phyloP scores from a whole-genome alignment of 352 stramenopile species.

The Pythium phragmitis region DNA sequence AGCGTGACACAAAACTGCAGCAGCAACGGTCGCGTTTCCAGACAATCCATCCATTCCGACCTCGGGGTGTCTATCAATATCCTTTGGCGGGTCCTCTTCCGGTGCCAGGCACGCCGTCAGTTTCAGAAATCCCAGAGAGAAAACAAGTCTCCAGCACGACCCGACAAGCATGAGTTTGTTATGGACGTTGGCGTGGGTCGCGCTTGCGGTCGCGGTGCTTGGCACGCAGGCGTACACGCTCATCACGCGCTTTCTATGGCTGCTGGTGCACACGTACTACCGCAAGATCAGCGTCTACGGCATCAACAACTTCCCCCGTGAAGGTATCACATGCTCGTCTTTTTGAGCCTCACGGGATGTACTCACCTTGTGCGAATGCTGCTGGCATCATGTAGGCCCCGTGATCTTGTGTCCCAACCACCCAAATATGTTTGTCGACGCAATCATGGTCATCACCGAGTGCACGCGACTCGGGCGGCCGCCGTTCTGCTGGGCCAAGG shows the following conservation, averaged over 20 bases:
- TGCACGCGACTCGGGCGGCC: conserved; percentile 46
- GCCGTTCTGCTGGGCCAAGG: conserved; percentile 75
- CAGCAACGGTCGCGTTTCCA: neutral
- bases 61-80: neutral
- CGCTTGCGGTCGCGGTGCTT: conserved; percentile 47
- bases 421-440: conserved; percentile 82
- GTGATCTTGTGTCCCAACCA: conserved; percentile 82
- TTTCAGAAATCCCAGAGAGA: neutral
- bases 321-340: conserved; percentile 30
- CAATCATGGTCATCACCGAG: conserved; percentile 77
- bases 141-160: neutral
- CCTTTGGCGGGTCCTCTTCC: neutral
- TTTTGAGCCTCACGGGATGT: neutral
- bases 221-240: conserved; percentile 58
- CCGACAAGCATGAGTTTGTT: neutral
- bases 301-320: conserved; percentile 76
- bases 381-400: conserved; percentile 30
- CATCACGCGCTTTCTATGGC: conserved; percentile 59
- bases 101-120: neutral
- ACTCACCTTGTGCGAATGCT: neutral
- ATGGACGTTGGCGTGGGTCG: conserved; percentile 35
- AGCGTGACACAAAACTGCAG: conserved; percentile 9
- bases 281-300: conserved; percentile 76
- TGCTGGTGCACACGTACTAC: conserved; percentile 76
- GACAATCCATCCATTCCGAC: no score